These are phyloP conservation scores for Ceratobasidium sp. DNA, from an alignment of 1,284 basidiomycete genomes.

Conservation along the genomic window DNA sequence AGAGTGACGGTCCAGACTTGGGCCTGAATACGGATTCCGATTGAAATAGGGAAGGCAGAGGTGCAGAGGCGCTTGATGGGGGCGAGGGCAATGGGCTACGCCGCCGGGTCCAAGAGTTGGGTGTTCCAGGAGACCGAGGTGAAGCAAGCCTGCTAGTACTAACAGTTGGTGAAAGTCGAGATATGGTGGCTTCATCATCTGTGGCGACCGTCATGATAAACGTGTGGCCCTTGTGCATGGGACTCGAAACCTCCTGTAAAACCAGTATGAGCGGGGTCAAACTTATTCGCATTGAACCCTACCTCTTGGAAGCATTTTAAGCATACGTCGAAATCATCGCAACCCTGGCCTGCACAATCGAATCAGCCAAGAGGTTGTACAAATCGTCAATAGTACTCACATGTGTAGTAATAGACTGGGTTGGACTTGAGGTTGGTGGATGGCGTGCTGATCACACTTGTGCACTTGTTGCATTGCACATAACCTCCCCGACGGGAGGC, in stretches of 20 bases:
- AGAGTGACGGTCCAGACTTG: neutral
- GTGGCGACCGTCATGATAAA: slow-evolving; percentile 26
- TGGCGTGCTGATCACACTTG: neutral
- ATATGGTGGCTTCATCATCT: slow-evolving; percentile 29
- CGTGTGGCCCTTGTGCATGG: neutral
- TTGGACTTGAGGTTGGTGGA: neutral
- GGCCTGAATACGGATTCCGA: neutral
- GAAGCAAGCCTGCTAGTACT: neutral
- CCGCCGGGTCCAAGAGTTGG: neutral
- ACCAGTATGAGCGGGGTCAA: neutral
- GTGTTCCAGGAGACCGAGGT: neutral
- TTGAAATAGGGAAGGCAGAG: neutral
- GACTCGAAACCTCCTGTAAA: slow-evolving; percentile 4
- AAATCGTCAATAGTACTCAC: neutral
- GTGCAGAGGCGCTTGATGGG: neutral
- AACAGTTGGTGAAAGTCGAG: neutral
- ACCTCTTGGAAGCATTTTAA: slow-evolving; percentile 25
- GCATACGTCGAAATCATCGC: slow-evolving; percentile 22
- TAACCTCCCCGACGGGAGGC: neutral
- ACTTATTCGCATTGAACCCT: neutral
- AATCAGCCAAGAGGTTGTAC: neutral
- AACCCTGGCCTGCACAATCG: neutral
- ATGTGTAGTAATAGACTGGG: neutral
- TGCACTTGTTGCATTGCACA: slow-evolving; percentile 3
- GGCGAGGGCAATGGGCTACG: neutral